These are phyloP conservation scores for Astrocystis sublimbata DNA, from an alignment of 495 filamentous ascomycete species.

Conservation along the genomic window DNA sequence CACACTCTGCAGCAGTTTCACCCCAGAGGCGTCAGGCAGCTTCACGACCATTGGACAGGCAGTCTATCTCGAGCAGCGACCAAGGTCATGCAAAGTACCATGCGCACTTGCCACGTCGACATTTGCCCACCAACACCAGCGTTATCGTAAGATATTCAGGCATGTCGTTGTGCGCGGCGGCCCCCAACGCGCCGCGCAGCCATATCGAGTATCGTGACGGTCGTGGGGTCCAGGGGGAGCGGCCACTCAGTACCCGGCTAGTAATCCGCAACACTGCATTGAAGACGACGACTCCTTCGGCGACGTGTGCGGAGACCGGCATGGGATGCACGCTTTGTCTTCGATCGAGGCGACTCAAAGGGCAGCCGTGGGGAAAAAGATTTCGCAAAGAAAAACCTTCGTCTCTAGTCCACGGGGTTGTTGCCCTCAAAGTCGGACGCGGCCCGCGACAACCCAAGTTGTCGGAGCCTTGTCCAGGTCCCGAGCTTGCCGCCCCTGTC, in stretches of 20 bases:
- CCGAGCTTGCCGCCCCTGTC: constrained; percentile 7
- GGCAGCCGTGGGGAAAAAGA: constrained; percentile 5
- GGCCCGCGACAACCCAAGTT: neutral
- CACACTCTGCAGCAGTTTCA: constrained; percentile 12
- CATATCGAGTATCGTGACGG: constrained; percentile 4
- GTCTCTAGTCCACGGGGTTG: constrained; percentile 6
- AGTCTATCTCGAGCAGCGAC: constrained; percentile 8
- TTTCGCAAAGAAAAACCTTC: neutral
- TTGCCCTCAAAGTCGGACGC: neutral
- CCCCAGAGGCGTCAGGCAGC: neutral
- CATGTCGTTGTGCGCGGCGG: neutral
- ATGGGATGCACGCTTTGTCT: constrained; percentile 2
- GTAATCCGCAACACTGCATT: constrained; percentile 13
- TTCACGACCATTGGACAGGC: constrained; percentile 7
- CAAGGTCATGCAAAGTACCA: constrained; percentile 11
- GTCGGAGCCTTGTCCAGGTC: neutral
- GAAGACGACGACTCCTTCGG: constrained; percentile 10
- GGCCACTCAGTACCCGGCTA: constrained; percentile 4
- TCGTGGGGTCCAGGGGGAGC: constrained; percentile 6
- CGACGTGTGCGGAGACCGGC: neutral
- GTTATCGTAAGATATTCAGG: constrained; percentile 13
- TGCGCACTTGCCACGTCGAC: constrained; percentile 17
- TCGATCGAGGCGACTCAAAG: constrained; percentile 1
- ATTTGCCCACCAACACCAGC: constrained; percentile 6
- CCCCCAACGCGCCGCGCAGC: constrained; percentile 2